Conservation (phyloP, 495 filamentous ascomycete species). For the Penicillium argentinense region DNA sequence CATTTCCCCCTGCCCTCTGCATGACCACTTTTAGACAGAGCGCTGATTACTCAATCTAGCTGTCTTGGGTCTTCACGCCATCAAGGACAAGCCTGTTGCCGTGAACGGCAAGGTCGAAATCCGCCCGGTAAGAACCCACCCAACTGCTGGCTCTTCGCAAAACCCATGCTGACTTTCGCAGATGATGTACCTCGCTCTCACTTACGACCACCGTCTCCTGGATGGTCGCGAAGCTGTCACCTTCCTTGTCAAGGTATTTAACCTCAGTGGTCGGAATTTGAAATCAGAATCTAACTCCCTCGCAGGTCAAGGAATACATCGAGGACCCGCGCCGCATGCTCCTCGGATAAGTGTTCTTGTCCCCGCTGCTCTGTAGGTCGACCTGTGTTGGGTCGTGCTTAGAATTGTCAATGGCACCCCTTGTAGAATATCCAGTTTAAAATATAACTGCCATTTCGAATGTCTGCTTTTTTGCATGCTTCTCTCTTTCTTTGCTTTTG, state of each 20-base stretch:
- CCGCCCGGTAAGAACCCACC: constrained; percentile 60
- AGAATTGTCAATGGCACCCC: constrained; percentile 17
- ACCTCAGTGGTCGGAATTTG: not conserved
- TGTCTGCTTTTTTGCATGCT: no score
- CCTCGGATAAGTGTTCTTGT: constrained; percentile 45
- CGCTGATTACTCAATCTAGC: constrained; percentile 46
- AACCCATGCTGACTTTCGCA: constrained; percentile 32
- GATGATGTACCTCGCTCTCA: constrained; percentile 99
- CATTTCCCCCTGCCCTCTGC: no score
- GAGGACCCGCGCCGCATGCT: constrained; percentile 96
- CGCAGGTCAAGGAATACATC: constrained; percentile 87
- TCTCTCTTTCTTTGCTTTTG: no score
- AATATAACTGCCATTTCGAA: constrained; percentile 4
- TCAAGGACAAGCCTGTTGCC: constrained; percentile 90
- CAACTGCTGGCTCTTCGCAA: not conserved
- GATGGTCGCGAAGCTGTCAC: constrained; percentile 96
- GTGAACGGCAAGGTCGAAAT: constrained; percentile 92
- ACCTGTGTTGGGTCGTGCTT: constrained; percentile 15
- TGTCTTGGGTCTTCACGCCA: constrained; percentile 94
- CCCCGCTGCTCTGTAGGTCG: constrained; percentile 7
- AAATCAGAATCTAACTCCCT: constrained; percentile 14
- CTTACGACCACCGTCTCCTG: constrained; percentile 93
- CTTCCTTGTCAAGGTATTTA: constrained; percentile 80
- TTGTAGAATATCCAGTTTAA: constrained; percentile 40
- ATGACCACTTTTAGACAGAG: not conserved